These are phyloP conservation scores for Eimeria necatrix DNA, from an alignment of 169 alveolate genomes.

Conservation along the genomic window DNA sequence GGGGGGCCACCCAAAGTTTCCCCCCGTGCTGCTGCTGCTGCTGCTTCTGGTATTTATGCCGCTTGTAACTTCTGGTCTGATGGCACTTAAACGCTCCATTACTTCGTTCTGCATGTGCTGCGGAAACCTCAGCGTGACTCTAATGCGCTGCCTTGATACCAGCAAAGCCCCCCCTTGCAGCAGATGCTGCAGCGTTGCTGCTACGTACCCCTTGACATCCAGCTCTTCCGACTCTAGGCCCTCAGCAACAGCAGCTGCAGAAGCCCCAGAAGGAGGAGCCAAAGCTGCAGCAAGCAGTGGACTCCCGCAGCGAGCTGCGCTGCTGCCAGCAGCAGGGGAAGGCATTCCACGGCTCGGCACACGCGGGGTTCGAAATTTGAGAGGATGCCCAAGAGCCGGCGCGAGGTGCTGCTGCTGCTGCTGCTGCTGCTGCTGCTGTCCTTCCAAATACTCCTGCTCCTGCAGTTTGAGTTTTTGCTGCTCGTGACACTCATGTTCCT, in stretches of 20 bases:
- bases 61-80: neutral
- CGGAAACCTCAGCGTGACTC: slow-evolving; percentile 29
- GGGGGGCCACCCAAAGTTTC: neutral
- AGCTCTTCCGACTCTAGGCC: neutral
- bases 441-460: neutral
- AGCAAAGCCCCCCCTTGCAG: slow-evolving; percentile 39
- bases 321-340: neutral
- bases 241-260: neutral
- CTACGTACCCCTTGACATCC: slow-evolving; percentile 37
- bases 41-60: neutral
- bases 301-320: neutral
- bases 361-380: neutral
- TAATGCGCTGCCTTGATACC: slow-evolving; percentile 49
- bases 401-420: neutral
- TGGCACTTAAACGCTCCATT: neutral
- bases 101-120: slow-evolving; percentile 2
- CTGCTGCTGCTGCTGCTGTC: slow-evolving; percentile 24
- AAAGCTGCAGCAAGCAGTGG: neutral
- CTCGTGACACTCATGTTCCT: neutral
- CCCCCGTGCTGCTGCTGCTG: neutral
- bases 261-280: neutral
- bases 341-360: neutral
- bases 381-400: neutral
- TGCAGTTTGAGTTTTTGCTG: neutral
- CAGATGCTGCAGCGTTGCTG: slow-evolving; percentile 49